Conservation (phyloP, 176 grass and related monocot species). For the Triticum urartu region DNA sequence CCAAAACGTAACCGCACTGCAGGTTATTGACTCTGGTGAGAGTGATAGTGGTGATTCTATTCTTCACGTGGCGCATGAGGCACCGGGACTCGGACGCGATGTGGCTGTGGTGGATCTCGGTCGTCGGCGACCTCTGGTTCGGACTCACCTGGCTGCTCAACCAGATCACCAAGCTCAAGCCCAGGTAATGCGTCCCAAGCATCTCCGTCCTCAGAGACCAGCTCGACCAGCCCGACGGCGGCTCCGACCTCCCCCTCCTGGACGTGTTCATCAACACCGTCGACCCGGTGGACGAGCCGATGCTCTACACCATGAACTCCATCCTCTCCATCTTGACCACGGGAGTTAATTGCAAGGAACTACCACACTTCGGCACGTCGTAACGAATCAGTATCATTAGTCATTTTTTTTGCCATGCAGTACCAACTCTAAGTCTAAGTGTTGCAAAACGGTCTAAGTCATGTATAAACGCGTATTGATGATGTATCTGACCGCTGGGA, state of each 20-base stretch:
- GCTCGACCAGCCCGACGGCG: not conserved
- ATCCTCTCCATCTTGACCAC: not conserved
- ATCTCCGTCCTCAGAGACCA: not conserved
- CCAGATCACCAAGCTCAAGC: slow-evolving; percentile 4
- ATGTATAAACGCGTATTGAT: too few species aligned
- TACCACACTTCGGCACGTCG: too few species aligned
- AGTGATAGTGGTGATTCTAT: not conserved
- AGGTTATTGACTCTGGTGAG: not conserved
- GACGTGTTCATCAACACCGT: slow-evolving; percentile 10
- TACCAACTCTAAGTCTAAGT: too few species aligned
- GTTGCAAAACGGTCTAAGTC: too few species aligned
- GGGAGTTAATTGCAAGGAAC: too few species aligned
- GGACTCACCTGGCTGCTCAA: not conserved
- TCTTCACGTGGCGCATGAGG: not conserved
- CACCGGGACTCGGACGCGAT: not conserved
- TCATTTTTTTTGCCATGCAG: too few species aligned
- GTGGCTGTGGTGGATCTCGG: slow-evolving; percentile 12
- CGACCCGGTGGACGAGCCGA: not conserved
- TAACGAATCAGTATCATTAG: too few species aligned
- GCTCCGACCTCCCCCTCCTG: not conserved
- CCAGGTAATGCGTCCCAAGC: not conserved
- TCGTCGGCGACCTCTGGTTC: not conserved
- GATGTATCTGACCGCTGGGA: too few species aligned
- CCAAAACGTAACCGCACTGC: not conserved
- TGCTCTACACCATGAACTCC: slow-evolving; percentile 20